These are phyloP conservation scores for Pleodorina starrii DNA, from an alignment of 139 green algal genomes.

Conservation along the genomic window DNA sequence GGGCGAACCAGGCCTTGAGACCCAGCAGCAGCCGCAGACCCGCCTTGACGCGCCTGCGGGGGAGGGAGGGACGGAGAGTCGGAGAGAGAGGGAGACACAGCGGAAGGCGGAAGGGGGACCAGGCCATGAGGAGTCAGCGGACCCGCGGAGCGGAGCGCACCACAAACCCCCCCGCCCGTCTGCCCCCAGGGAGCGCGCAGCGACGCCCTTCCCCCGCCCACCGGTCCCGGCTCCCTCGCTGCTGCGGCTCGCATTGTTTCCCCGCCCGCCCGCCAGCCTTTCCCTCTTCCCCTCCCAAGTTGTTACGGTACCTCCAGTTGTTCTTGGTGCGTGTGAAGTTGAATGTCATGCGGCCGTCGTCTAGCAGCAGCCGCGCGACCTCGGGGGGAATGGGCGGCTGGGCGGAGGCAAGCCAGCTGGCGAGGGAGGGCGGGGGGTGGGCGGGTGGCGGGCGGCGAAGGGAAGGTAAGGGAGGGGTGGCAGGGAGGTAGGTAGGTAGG, in stretches of 20 bases:
- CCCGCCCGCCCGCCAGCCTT: too few species aligned
- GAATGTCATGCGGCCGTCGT: constrained; percentile 33
- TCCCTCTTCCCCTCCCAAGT: too few species aligned
- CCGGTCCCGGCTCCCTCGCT: too few species aligned
- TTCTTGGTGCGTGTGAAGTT: constrained; percentile 35
- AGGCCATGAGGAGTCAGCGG: too few species aligned
- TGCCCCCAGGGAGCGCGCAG: too few species aligned
- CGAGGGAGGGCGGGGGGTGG: not conserved
- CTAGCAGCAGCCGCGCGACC: constrained; percentile 6
- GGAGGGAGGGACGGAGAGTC: not conserved
- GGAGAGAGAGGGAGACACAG: not conserved
- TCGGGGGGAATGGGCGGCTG: constrained; percentile 40
- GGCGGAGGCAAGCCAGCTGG: constrained; percentile 29
- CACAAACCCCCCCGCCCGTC: too few species aligned
- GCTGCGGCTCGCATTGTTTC: too few species aligned
- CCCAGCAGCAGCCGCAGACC: constrained; percentile 6
- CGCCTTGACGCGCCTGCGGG: constrained; percentile 18
- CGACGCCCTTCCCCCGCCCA: too few species aligned
- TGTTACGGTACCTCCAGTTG: constrained; percentile 47
- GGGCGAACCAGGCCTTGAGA: constrained; percentile 34
- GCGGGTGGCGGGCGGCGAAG: not conserved
- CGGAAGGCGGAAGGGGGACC: not conserved
- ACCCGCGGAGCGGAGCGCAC: too few species aligned
- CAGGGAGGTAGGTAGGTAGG: too few species aligned
- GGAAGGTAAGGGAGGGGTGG: too few species aligned